Conservation (phyloP, 2,329 filamentous ascomycete genomes). For the Onygenales sp. region DNA sequence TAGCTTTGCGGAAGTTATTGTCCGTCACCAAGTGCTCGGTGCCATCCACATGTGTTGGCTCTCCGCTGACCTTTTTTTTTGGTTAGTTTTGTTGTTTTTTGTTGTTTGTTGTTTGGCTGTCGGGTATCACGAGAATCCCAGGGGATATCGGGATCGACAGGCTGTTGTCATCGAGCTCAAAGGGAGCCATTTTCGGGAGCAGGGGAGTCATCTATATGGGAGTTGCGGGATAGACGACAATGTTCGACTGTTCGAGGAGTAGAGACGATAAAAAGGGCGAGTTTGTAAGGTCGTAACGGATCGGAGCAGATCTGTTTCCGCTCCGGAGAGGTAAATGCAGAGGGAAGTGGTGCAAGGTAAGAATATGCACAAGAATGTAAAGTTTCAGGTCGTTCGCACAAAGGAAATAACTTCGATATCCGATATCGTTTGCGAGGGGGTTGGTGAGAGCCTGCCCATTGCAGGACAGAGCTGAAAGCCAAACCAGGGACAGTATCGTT, state of each 20-base stretch:
- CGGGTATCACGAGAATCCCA: background rate
- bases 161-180: background rate
- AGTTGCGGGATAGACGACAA: background rate
- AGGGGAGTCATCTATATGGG: background rate
- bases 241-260: background rate
- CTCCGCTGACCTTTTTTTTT: background rate
- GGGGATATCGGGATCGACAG: background rate
- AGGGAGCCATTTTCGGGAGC: background rate
- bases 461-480: background rate
- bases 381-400: background rate
- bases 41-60: background rate
- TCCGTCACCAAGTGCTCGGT: too few relatives aligned
- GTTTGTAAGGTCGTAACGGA: background rate
- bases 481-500: background rate
- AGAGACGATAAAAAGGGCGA: background rate
- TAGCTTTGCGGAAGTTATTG: too few relatives aligned
- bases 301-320: background rate
- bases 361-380: background rate
- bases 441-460: background rate
- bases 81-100: background rate
- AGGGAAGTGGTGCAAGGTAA: background rate
- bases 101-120: background rate
- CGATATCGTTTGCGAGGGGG: background rate
- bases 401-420: background rate
- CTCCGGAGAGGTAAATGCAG: background rate